A percentile compares a stretch with the other conserved stretches of the same genome.
These are phyloP conservation scores for Rheum nobile DNA, from an alignment of 148 eudicot genomes.

Conservation along the genomic window DNA sequence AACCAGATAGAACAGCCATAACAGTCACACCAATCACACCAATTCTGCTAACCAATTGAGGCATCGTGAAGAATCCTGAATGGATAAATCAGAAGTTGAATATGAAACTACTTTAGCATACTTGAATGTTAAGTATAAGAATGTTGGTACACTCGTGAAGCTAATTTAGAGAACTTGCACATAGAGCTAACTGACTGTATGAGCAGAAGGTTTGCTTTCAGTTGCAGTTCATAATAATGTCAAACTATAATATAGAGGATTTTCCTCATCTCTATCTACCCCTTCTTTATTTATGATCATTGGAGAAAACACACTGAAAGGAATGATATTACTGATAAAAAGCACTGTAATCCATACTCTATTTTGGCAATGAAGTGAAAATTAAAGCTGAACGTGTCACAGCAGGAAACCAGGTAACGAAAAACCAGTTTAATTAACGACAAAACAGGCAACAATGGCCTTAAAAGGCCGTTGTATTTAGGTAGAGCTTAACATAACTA, in stretches of 20 bases:
- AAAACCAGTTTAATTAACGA: not conserved
- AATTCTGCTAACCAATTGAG: constrained; percentile 97
- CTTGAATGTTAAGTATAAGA: not conserved
- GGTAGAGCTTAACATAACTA: not conserved
- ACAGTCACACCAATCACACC: constrained; percentile 97
- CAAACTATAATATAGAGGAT: not conserved
- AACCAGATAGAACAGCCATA: constrained; percentile 95
- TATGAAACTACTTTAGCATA: not conserved
- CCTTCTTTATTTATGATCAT: not conserved
- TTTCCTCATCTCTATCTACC: not conserved
- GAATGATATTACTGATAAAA: not conserved
- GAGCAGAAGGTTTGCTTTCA: not conserved
- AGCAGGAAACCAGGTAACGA: not conserved
- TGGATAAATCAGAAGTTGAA: constrained; percentile 7
- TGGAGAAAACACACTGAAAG: not conserved
- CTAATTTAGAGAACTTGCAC: not conserved
- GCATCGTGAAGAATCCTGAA: constrained; percentile 88
- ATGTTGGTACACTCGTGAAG: not conserved
- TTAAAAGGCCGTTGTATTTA: not conserved
- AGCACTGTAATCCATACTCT: not conserved
- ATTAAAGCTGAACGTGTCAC: not conserved
- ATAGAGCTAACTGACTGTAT: not conserved
- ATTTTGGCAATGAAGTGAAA: not conserved
- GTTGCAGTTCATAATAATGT: not conserved
- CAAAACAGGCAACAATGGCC: not conserved